Evolutionary conservation across 805 yeast genomes (phyloP).

Genomic region (Maudiozyma turicensis): DNA sequence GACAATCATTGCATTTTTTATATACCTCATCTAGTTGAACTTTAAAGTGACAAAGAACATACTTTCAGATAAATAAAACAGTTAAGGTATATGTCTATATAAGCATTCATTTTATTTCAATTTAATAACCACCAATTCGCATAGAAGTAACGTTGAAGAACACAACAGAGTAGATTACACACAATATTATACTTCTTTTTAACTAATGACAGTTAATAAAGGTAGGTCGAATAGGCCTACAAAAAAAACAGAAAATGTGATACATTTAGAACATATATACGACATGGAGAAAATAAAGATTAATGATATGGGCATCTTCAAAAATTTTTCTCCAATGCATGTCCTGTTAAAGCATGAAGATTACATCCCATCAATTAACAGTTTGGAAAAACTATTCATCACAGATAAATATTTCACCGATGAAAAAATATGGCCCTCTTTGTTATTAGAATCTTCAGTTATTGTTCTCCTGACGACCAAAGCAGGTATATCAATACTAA

Average conservation of each 20-base stretch:
- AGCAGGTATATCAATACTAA: slow-evolving; percentile 16
- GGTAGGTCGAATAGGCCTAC: too few species aligned
- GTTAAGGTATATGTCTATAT: neutral
- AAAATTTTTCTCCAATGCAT: neutral
- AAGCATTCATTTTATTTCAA: neutral
- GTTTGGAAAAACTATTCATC: neutral
- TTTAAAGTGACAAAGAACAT: neutral
- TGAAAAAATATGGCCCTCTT: neutral
- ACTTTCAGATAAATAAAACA: neutral
- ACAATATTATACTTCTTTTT: too few species aligned
- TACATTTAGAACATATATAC: neutral
- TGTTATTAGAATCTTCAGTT: slow-evolving; percentile 5
- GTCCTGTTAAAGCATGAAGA: neutral
- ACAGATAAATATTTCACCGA: slow-evolving; percentile 3
- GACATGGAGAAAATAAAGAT: neutral
- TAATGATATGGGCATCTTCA: neutral
- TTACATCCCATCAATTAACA: slow-evolving; percentile 4
- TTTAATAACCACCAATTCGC: neutral
- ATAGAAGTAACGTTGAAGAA: neutral
- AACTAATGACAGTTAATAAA: too few species aligned
- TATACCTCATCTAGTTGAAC: too few species aligned
- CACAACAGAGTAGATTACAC: neutral
- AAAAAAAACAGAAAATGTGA: neutral
- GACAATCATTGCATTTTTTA: too few species aligned
- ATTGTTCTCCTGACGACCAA: slow-evolving; percentile 17